phyloP scores from a whole-genome alignment of 2,329 filamentous ascomycete genomes.

The Diplodia mutila region DNA sequence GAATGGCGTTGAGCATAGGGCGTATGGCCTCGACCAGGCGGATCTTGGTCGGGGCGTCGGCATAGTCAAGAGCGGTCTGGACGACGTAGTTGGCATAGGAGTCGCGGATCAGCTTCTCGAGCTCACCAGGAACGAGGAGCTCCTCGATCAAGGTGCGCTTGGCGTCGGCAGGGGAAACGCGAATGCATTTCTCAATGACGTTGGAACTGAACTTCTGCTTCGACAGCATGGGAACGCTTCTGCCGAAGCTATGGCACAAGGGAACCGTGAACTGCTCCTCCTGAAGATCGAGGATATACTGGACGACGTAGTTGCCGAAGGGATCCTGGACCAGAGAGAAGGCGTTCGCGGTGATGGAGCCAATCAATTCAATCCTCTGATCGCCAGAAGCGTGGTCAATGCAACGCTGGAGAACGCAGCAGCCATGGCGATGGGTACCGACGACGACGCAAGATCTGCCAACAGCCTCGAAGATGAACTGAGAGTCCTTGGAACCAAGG shows the following conservation, averaged over 20 bases:
- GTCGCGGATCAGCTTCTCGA: constrained; percentile 87
- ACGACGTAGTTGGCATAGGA: constrained; percentile 98
- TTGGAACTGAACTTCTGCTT: constrained; percentile 99
- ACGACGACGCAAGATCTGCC: constrained; percentile 85
- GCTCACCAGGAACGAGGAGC: constrained; percentile 72
- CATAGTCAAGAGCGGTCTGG: constrained; percentile 81
- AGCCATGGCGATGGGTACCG: constrained; percentile 95
- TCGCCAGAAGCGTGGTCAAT: constrained; percentile 93
- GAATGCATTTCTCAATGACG: constrained; percentile 90
- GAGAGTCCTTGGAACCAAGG: constrained; percentile 77
- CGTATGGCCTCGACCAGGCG: constrained; percentile 83
- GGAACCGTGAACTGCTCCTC: constrained; percentile 88
- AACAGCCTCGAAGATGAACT: constrained; percentile 97
- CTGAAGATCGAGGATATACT: constrained; percentile 95
- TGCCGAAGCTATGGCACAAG: constrained; percentile 78
- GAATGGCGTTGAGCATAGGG: constrained; percentile 80
- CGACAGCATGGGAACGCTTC: constrained; percentile 72
- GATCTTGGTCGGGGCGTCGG: constrained; percentile 26
- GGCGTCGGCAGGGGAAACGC: constrained; percentile 74
- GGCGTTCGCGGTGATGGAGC: constrained; percentile 86
- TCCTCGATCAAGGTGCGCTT: constrained; percentile 85
- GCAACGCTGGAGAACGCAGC: constrained; percentile 96
- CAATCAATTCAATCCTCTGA: constrained; percentile 86
- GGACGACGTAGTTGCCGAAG: constrained; percentile 97
- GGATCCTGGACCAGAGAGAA: constrained; percentile 90